A percentile compares a stretch with the other conserved stretches of the same genome.
Evolutionary conservation across 75 land plant species (phyloP).

Genomic region (Sequoia sempervirens): DNA sequence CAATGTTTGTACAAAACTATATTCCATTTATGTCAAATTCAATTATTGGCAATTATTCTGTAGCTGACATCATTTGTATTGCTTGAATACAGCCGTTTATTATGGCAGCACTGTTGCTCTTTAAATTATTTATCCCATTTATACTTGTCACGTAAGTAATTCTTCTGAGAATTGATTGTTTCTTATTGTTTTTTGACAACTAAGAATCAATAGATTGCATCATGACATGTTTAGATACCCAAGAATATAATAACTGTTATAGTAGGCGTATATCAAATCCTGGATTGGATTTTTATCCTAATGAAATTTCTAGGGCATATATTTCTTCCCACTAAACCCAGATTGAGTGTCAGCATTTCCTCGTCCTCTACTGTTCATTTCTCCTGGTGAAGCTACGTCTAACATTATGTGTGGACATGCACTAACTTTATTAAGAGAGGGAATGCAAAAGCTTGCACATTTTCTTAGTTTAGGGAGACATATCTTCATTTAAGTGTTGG

Average conservation of each 20-base stretch:
- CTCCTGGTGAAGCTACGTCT: background rate
- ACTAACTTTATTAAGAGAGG: background rate
- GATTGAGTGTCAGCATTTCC: background rate
- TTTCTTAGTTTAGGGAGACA: background rate
- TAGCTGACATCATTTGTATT: constrained; percentile 5
- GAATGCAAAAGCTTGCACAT: background rate
- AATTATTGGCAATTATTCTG: background rate
- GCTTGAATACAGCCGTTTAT: constrained; percentile 75
- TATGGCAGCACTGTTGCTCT: constrained; percentile 85
- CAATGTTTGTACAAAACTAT: constrained; percentile 41
- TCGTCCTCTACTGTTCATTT: background rate
- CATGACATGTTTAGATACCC: background rate
- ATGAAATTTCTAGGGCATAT: background rate
- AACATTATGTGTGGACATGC: background rate
- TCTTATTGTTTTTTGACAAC: constrained; percentile 1
- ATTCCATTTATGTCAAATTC: background rate
- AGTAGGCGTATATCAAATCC: background rate
- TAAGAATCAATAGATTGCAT: background rate
- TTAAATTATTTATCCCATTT: constrained; percentile 88
- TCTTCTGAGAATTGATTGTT: background rate
- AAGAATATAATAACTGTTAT: background rate
- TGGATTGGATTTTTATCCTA: background rate
- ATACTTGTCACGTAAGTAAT: constrained; percentile 87
- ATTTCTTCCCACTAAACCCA: background rate
- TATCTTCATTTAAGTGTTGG: background rate